These are phyloP conservation scores for Neofusicoccum parvum DNA, from an alignment of 2,329 filamentous ascomycete species.

Conservation along the genomic window DNA sequence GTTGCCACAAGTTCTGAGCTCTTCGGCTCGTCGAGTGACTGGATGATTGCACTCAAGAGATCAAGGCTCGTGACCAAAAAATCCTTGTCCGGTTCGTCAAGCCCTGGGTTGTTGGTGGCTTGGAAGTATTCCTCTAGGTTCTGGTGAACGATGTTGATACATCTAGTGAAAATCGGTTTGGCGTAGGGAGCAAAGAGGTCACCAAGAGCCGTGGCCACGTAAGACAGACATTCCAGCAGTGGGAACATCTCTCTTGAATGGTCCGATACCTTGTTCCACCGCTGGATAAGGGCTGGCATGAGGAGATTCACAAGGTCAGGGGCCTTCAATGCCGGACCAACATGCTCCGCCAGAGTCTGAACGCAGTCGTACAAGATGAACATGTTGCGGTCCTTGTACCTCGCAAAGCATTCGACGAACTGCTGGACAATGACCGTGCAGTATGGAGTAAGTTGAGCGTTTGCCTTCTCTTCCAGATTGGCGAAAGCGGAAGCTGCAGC, in stretches of 20 bases:
- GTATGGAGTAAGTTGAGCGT: constrained; percentile 78
- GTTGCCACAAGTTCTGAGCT: constrained; percentile 74
- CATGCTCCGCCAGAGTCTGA: constrained; percentile 90
- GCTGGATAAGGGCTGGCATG: constrained; percentile 88
- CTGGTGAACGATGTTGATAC: constrained; percentile 85
- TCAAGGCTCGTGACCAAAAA: constrained; percentile 95
- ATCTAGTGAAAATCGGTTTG: constrained; percentile 81
- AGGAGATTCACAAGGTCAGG: constrained; percentile 80
- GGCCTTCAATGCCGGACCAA: constrained; percentile 78
- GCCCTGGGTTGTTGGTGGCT: constrained; percentile 65
- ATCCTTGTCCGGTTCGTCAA: constrained; percentile 90
- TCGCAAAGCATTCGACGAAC: constrained; percentile 87
- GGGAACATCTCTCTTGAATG: constrained; percentile 93
- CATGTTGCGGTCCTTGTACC: constrained; percentile 99
- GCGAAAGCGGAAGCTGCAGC: constrained; percentile 95
- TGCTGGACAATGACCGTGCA: constrained; percentile 88
- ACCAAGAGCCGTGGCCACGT: constrained; percentile 84
- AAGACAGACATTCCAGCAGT: constrained; percentile 92
- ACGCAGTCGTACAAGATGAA: constrained; percentile 99
- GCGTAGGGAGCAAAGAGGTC: constrained; percentile 83
- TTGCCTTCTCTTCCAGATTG: constrained; percentile 91
- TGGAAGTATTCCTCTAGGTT: constrained; percentile 82
- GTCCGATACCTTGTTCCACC: constrained; percentile 85
- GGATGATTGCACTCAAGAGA: constrained; percentile 88
- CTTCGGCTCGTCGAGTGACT: constrained; percentile 75